Percentiles rank a stretch among this genome's conserved stretches.
Conservation (phyloP, 106 monocot genomes). For the Phalaenopsis equestris region DNA sequence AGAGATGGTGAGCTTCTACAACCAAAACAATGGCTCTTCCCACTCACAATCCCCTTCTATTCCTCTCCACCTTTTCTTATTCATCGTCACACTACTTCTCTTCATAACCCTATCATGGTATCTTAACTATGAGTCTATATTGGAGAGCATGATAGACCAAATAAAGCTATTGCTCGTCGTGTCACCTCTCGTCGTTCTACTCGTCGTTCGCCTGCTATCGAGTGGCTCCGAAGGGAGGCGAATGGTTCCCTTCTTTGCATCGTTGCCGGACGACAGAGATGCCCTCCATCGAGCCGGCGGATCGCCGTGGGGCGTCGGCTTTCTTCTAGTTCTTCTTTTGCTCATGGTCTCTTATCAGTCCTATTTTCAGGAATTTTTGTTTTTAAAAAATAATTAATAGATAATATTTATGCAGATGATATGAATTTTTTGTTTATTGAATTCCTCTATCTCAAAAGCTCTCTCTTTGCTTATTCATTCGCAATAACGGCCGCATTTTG, state of each 20-base stretch:
- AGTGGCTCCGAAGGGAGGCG: slow-evolving; percentile 12
- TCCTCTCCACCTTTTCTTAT: slow-evolving; percentile 55
- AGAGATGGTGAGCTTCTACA: slow-evolving; percentile 12
- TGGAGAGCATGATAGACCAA: slow-evolving; percentile 33
- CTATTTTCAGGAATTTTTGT: slow-evolving; percentile 24
- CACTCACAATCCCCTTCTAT: slow-evolving; percentile 10
- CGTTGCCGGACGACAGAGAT: slow-evolving; percentile 26
- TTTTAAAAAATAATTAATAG: no score
- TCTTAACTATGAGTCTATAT: slow-evolving; percentile 40
- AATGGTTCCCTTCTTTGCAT: slow-evolving; percentile 10
- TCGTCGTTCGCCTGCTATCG: slow-evolving; percentile 36
- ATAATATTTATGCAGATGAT: no score
- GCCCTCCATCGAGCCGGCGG: slow-evolving; percentile 41
- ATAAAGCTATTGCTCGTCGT: slow-evolving; percentile 31
- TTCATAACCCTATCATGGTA: slow-evolving; percentile 54
- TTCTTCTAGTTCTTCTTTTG: slow-evolving; percentile 42
- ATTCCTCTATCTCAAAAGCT: no score
- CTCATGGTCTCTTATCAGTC: slow-evolving; percentile 62
- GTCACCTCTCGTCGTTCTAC: slow-evolving; percentile 40
- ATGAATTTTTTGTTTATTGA: no score
- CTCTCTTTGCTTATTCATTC: no score
- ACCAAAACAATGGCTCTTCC: slow-evolving; percentile 7
- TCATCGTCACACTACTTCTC: slow-evolving; percentile 36
- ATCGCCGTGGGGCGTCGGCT: slow-evolving; percentile 62
- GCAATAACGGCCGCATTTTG: no score